Base-by-base conservation (phyloP, 2,329 filamentous ascomycete genomes). In the Beauveria sp. region DNA sequence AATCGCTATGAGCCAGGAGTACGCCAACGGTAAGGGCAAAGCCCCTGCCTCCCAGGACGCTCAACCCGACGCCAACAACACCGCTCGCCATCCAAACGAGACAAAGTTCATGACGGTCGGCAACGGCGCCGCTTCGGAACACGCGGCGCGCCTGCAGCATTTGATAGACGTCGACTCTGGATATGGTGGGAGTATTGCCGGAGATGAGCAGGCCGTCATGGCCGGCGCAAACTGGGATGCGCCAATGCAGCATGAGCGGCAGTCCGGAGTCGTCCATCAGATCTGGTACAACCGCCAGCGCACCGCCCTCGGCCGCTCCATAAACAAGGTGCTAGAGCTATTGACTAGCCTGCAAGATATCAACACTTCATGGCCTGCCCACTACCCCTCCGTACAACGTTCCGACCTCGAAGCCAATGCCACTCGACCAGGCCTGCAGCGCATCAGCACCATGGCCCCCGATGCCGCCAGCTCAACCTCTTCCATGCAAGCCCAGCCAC, bases 271-370 rank as follows among this genome's bases (percentile, higher is more conserved):
- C 74, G 86, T 97, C 54, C 89, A 96, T 71, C 95, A 98, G 77
- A 83, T 98, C 66, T 91, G 90, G 81, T 97, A 96, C 77, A 98
- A 98, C 74, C 86, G 91, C 69, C 96, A 98, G 73, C 87, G 93
- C 63, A 90, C 88, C 6, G 86, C 90, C 38, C 84, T 99, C n/a
- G 91, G 86, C 49, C 88, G 93, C 63, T 89, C 92, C 16, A 97
- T 99, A 71, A 90, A 88, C 70, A 86, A 87, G 67, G 93, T 93
- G 9, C 85, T 97, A 62, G 91, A 97, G 64, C 85, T 91, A 2
- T 77, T 99, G 66, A 88, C 89, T 73, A 86, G 85, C 63, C 82
- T 99, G 62, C 93, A 96, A 74, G 83, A 93, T 65, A 95, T 91
- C 83, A 99, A 99, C 70, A 79, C 88, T 16, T 84, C 87, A 70